Evolutionary conservation across 2,329 filamentous ascomycete species (phyloP).

Genomic region (Scleromitrula shiraiana): DNA sequence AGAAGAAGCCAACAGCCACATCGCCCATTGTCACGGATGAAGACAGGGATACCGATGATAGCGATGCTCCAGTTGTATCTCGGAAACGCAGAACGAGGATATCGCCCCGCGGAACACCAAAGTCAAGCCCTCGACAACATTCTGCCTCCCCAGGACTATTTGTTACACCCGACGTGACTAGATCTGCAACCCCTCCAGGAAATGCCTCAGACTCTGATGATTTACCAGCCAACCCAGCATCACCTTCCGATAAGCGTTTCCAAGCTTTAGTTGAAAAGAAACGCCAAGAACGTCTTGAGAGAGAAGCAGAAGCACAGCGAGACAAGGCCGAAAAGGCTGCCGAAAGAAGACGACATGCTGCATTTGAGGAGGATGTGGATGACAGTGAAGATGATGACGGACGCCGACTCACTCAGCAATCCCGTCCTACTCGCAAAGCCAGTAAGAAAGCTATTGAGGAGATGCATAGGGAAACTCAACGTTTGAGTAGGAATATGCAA

Average conservation of each 20-base stretch:
- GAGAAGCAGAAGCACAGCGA: slow-evolving; percentile 51
- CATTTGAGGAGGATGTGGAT: slow-evolving; percentile 44
- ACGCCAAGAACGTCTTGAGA: slow-evolving; percentile 59
- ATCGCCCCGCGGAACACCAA: slow-evolving; percentile 18
- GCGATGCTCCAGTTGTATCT: slow-evolving; percentile 17
- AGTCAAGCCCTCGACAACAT: slow-evolving; percentile 14
- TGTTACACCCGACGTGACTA: slow-evolving; percentile 30
- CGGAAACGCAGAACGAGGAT: slow-evolving; percentile 24
- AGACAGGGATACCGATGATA: slow-evolving; percentile 29
- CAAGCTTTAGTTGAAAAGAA: slow-evolving; percentile 67
- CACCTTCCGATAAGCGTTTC: slow-evolving; percentile 52
- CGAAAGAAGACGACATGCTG: slow-evolving; percentile 36
- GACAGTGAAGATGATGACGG: slow-evolving; percentile 55
- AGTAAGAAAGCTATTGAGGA: slow-evolving; percentile 93
- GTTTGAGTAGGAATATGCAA: slow-evolving; percentile 83
- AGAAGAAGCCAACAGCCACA: slow-evolving; percentile 24
- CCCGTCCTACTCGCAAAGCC: slow-evolving; percentile 70
- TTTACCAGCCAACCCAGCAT: slow-evolving; percentile 35
- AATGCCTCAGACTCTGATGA: slow-evolving; percentile 32
- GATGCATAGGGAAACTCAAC: slow-evolving; percentile 90
- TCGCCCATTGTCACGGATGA: slow-evolving; percentile 27
- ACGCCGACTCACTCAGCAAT: slow-evolving; percentile 59
- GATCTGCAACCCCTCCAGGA: slow-evolving; percentile 25
- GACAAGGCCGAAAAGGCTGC: slow-evolving; percentile 30
- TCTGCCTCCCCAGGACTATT: slow-evolving; percentile 33